These are phyloP conservation scores for Podospora didyma DNA, from an alignment of 495 filamentous ascomycete genomes.

Conservation along the genomic window DNA sequence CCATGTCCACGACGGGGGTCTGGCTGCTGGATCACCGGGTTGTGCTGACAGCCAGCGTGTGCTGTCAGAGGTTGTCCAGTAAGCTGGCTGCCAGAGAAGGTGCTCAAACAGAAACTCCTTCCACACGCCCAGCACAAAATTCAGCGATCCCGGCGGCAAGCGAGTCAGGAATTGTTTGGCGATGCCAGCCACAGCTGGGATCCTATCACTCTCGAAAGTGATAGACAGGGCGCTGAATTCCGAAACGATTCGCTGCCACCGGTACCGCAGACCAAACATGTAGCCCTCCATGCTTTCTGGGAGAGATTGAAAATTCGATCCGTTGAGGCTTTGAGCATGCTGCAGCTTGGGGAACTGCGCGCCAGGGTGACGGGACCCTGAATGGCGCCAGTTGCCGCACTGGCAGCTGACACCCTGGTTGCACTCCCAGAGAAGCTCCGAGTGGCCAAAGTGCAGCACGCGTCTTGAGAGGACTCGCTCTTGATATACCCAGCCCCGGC, in stretches of 20 bases:
- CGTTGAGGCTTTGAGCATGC: no score
- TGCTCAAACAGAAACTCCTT: conserved; percentile 16
- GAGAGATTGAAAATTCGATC: no score
- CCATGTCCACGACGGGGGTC: no score
- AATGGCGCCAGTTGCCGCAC: conserved; percentile 7
- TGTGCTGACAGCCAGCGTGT: no score
- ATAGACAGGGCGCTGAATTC: conserved; percentile 22
- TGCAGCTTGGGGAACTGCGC: neutral
- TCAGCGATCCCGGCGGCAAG: neutral
- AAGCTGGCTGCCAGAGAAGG: conserved; percentile 1
- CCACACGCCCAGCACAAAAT: conserved; percentile 21
- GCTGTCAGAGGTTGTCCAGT: no score
- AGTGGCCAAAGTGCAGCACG: conserved; percentile 13
- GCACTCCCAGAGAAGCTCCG: conserved; percentile 16
- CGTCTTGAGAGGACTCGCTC: conserved; percentile 10
- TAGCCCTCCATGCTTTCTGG: neutral
- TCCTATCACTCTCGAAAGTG: conserved; percentile 16
- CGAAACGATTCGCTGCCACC: conserved; percentile 22
- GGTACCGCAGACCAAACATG: neutral
- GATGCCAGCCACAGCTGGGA: conserved; percentile 20
- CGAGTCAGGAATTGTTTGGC: conserved; percentile 12
- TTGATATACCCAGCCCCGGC: conserved; percentile 2
- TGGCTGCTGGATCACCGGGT: no score
- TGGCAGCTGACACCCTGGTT: conserved; percentile 2
- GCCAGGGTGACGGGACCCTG: neutral